phyloP scores from a whole-genome alignment of 2,329 filamentous ascomycete genomes.

The Aureobasidium leucospermi region DNA sequence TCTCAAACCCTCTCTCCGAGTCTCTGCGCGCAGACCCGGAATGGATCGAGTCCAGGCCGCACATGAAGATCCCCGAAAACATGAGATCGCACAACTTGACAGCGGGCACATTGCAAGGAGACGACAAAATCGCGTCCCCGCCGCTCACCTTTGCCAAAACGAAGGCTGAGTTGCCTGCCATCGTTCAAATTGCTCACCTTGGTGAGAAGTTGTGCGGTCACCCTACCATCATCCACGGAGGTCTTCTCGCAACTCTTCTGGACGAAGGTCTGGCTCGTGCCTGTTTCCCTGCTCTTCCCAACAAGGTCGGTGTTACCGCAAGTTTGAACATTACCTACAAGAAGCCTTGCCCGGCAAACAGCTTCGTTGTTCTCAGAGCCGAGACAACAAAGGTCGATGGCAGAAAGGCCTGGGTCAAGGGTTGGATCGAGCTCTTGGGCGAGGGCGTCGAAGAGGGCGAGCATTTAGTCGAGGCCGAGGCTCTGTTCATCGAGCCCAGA shows the following conservation, averaged over 20 bases:
- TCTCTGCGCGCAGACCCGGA: slow-evolving; percentile 59
- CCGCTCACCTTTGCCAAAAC: slow-evolving; percentile 61
- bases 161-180: slow-evolving; percentile 44
- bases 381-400: slow-evolving; percentile 81
- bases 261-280: slow-evolving; percentile 85
- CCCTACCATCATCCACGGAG: slow-evolving; percentile 84
- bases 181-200: slow-evolving; percentile 66
- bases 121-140: slow-evolving; percentile 70
- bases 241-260: slow-evolving; percentile 81
- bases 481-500: slow-evolving; percentile 82
- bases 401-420: slow-evolving; percentile 89
- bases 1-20: slow-evolving; percentile 65
- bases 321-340: slow-evolving; percentile 77
- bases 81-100: slow-evolving; percentile 72
- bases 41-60: slow-evolving; percentile 71
- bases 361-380: slow-evolving; percentile 70
- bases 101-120: slow-evolving; percentile 67
- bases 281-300: slow-evolving; percentile 81
- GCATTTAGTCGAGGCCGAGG: slow-evolving; percentile 74
- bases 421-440: slow-evolving; percentile 71
- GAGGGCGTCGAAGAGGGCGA: slow-evolving; percentile 41
- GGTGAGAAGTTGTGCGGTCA: slow-evolving; percentile 80
- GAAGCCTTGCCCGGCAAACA: slow-evolving; percentile 66
- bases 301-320: slow-evolving; percentile 79
- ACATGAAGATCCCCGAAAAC: slow-evolving; percentile 71